Base-by-base conservation (phyloP, 345 rosid genomes). In the Xanthoceras sorbifolium region DNA sequence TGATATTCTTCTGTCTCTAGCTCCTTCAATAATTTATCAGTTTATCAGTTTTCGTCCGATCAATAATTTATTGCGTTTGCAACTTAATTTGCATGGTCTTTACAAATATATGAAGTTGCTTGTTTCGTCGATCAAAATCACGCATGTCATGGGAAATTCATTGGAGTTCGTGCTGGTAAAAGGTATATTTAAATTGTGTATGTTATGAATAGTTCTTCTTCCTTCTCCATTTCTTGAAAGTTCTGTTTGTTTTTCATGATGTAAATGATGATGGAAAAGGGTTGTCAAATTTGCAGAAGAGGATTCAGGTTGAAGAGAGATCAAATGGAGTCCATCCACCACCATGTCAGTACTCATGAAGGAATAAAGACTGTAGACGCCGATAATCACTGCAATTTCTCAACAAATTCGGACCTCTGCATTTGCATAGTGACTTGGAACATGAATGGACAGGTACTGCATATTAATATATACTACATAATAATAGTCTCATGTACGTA, bases 341-440 rank as follows among this genome's bases (percentile, higher is more conserved):
- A 36, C 26, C 82, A 61, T 15, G 29, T 6, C 3, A 29, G 60
- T 4, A 29, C 26, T 31, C 82, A 79, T 61, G 85, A 84, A 65
- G 93, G 92, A 74, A 90, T 92, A 77, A 88, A 40, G 81, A 89
- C 87, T 4, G 74, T 90, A 20, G 67, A 74, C 44, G 79, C 85
- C 15, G 79, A 83, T 25, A 80, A 78, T 29, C 66, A 10, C 2
- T 92, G 90, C 57, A 81, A 82, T 65, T 87, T 90, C 69, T 86
- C 92, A 0, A 77, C 79, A 55, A 81, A 83, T 34, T 83, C 93
- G 1, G 87, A 88, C 70, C 78, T 90, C 64, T 90, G 97, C 68
- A 88, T 92, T 76, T 90, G 90, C 78, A 40, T 79, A 6, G 80
- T 92, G 26, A 92, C 97, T 46, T 92, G 97, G 94, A 92, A 92